A percentile compares a stretch with the other conserved stretches of the same genome.
Conservation (phyloP, 176 grass and related monocot genomes). For the Phragmites australis region DNA sequence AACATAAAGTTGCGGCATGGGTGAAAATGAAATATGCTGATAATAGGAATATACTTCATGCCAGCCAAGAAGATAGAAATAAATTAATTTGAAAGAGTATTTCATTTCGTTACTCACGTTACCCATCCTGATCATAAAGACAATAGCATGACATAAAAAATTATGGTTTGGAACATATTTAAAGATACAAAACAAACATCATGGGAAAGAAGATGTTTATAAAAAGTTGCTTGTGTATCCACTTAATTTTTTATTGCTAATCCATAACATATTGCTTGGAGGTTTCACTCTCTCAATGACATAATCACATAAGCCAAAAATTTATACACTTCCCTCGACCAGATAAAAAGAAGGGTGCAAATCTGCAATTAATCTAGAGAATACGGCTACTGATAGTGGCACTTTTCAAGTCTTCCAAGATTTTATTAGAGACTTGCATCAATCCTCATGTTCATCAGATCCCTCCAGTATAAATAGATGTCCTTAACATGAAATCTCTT, state of each 20-base stretch:
- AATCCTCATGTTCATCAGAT: too few species aligned
- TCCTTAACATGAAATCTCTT: too few species aligned
- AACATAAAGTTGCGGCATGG: background rate
- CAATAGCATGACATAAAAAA: too few species aligned
- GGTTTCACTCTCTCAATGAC: background rate
- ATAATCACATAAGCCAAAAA: background rate
- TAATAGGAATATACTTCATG: conserved; percentile 15
- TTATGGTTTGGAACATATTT: too few species aligned
- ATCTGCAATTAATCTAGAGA: too few species aligned
- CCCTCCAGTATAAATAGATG: too few species aligned
- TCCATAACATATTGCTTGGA: background rate
- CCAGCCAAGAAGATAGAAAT: background rate
- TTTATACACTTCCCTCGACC: background rate
- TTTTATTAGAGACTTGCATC: too few species aligned
- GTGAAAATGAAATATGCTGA: conserved; percentile 12
- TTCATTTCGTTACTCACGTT: background rate
- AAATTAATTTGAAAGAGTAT: background rate
- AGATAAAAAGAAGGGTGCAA: too few species aligned
- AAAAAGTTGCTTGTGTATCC: conserved; percentile 10
- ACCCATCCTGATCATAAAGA: conserved; percentile 1
- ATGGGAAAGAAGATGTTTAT: too few species aligned
- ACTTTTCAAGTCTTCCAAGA: too few species aligned
- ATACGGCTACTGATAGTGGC: too few species aligned
- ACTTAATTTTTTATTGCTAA: background rate
- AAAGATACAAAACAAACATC: conserved; percentile 23